These are phyloP conservation scores for Panicum miliaceum DNA, from an alignment of 176 grass and related monocot genomes.

Conservation along the genomic window DNA sequence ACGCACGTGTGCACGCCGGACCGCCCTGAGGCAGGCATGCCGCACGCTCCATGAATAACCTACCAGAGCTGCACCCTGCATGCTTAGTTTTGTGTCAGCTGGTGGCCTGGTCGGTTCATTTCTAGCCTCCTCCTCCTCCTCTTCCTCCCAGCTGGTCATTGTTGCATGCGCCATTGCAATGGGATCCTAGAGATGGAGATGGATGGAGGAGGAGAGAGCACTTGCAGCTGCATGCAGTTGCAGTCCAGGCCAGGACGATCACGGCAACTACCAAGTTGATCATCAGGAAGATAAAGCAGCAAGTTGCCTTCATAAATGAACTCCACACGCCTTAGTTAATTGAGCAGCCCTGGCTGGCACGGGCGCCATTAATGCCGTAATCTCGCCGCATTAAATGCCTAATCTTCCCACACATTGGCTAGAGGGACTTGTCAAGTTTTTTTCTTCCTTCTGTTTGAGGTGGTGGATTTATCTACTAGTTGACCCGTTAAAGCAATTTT, in stretches of 20 bases:
- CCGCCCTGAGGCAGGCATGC: slow-evolving; percentile 7
- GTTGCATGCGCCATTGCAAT: neutral
- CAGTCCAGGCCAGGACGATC: neutral
- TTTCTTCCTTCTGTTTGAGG: neutral
- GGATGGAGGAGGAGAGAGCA: neutral
- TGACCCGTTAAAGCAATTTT: neutral
- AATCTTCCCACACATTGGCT: slow-evolving; percentile 26
- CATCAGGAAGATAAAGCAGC: neutral
- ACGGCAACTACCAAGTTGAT: slow-evolving; percentile 8
- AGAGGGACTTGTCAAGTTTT: neutral
- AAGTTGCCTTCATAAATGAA: slow-evolving; percentile 50
- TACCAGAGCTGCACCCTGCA: neutral
- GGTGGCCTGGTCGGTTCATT: slow-evolving; percentile 37
- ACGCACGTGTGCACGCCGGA: slow-evolving; percentile 12
- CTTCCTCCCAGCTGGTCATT: neutral
- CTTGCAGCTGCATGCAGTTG: neutral
- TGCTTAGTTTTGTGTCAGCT: slow-evolving; percentile 10
- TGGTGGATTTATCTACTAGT: neutral
- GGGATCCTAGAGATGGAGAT: slow-evolving; percentile 36
- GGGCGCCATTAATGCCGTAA: slow-evolving; percentile 41
- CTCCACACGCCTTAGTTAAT: slow-evolving; percentile 41
- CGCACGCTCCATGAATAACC: neutral
- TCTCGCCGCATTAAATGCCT: slow-evolving; percentile 43
- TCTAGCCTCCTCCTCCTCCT: neutral
- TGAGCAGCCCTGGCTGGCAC: slow-evolving; percentile 3